Evolutionary conservation across 768 basidiomycete species (phyloP).

Genomic region (Leucocoprinus birnbaumii): DNA sequence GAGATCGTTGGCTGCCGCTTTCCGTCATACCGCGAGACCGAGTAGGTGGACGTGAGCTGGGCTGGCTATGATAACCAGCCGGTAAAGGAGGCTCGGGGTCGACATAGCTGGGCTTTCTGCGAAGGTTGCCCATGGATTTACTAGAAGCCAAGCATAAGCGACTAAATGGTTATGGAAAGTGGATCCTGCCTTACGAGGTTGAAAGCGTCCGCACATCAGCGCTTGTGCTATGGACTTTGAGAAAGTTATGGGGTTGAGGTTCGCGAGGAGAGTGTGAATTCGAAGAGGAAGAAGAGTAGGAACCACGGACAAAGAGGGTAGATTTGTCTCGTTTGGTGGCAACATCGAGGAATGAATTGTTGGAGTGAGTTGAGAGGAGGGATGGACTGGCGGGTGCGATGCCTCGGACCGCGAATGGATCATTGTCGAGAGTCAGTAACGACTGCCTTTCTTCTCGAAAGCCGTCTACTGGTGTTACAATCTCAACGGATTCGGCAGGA

Average conservation of each 20-base stretch:
- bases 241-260: constrained; percentile 21
- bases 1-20: constrained; percentile 25
- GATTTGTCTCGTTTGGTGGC: constrained; percentile 36
- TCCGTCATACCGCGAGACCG: constrained; percentile 52
- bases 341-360: constrained; percentile 44
- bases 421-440: constrained; percentile 57
- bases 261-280: constrained; percentile 37
- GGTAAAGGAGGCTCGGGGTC: constrained; percentile 26
- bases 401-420: constrained; percentile 59
- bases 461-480: constrained; percentile 52
- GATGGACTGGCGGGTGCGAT: constrained; percentile 41
- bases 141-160: constrained; percentile 3
- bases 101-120: constrained; percentile 1
- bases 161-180: not conserved
- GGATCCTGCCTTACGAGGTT: constrained; percentile 9
- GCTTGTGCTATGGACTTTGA: not conserved
- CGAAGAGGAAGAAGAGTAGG: constrained; percentile 59
- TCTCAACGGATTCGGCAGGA: constrained; percentile 50
- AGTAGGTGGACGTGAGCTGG: constrained; percentile 37
- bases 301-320: constrained; percentile 39
- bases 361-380: constrained; percentile 53
- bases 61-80: constrained; percentile 27
- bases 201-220: not conserved
- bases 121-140: constrained; percentile 4
- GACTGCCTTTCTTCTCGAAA: constrained; percentile 42